These are phyloP conservation scores for Colletotrichum tanaceti DNA, from an alignment of 2,329 filamentous ascomycete genomes.

Conservation along the genomic window DNA sequence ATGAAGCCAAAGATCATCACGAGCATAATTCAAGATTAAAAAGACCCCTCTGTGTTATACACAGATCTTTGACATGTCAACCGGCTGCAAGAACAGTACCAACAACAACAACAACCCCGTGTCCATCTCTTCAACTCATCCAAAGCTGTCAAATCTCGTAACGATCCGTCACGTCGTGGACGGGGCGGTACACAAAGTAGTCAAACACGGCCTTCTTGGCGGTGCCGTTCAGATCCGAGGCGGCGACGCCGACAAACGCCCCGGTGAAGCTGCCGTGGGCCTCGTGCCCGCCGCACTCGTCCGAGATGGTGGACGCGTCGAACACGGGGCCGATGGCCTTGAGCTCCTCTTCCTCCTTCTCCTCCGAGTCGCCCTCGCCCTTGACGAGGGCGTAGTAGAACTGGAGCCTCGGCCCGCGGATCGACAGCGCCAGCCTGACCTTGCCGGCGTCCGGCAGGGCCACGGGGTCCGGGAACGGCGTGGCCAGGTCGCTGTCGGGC, in stretches of 20 bases:
- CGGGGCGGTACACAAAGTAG: constrained; percentile 63
- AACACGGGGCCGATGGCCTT: constrained; percentile 65
- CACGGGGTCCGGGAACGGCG: constrained; percentile 57
- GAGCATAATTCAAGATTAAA: no score
- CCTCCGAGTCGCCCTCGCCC: constrained; percentile 45
- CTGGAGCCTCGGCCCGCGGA: constrained; percentile 64
- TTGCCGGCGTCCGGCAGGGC: constrained; percentile 66
- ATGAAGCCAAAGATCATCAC: no score
- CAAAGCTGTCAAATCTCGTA: constrained; percentile 52
- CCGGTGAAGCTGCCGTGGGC: constrained; percentile 73
- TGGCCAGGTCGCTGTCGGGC: constrained; percentile 61
- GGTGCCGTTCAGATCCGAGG: constrained; percentile 66
- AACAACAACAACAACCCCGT: no score
- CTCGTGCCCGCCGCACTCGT: constrained; percentile 72
- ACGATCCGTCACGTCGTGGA: constrained; percentile 59
- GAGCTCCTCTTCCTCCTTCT: constrained; percentile 45
- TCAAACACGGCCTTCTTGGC: constrained; percentile 61
- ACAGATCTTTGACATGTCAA: no score
- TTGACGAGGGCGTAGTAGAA: constrained; percentile 68
- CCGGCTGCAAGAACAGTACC: no score
- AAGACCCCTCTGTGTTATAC: no score
- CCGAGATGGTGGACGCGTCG: constrained; percentile 69
- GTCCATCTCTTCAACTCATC: no score
- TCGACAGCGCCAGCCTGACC: constrained; percentile 62
- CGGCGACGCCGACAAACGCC: constrained; percentile 68